Evolutionary conservation across 2,329 filamentous ascomycete species (phyloP).

Genomic region (Leptographium procerum): DNA sequence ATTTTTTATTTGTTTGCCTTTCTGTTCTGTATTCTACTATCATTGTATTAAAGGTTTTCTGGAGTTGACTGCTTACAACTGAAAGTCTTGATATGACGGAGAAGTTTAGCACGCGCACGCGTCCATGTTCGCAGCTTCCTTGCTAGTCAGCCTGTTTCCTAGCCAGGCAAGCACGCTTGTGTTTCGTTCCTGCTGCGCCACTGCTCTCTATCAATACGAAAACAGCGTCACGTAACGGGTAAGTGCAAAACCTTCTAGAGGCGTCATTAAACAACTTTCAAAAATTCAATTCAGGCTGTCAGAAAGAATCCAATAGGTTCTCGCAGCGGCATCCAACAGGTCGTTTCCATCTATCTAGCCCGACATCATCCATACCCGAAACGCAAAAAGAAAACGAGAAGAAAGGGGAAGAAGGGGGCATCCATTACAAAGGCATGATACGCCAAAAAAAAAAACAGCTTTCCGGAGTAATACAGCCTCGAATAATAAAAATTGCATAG

Average conservation of each 20-base stretch:
- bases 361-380: not conserved
- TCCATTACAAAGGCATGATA: not conserved
- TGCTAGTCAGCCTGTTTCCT: too few species aligned
- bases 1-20: not conserved
- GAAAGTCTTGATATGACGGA: not conserved
- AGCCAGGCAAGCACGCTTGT: not conserved
- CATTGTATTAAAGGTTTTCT: not conserved
- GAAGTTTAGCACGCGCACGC: too few species aligned
- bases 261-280: too few species aligned
- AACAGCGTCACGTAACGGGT: too few species aligned
- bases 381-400: not conserved
- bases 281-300: too few species aligned
- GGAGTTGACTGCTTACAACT: not conserved
- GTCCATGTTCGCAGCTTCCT: too few species aligned
- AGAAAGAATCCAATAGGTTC: not conserved
- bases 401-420: too few species aligned
- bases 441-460: not conserved
- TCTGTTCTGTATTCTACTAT: not conserved
- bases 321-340: not conserved
- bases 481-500: not conserved
- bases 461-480: not conserved
- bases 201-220: too few species aligned
- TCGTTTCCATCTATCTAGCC: not conserved
- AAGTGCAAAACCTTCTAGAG: too few species aligned
- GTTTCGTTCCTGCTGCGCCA: too few species aligned